Evolutionary conservation across 805 yeast genomes (phyloP).

Genomic region (Hanseniaspora opuntiae): DNA sequence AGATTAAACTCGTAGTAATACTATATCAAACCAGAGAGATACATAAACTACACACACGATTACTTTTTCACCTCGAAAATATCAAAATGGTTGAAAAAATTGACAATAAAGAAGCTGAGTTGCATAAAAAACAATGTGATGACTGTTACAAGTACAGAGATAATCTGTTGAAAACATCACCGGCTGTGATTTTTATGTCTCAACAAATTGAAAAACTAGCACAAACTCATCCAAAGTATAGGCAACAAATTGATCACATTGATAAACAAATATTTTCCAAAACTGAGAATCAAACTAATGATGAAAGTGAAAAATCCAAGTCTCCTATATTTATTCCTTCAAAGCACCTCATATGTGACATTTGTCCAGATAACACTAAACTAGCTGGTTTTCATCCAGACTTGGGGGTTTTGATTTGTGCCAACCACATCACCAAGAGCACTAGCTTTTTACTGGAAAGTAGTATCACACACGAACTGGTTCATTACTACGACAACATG

Average conservation of each 20-base stretch:
- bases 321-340: conserved; percentile 18
- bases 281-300: background rate
- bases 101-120: background rate
- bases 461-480: conserved; percentile 78
- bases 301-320: background rate
- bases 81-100: background rate
- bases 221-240: conserved; percentile 13
- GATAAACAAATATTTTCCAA: conserved; percentile 18
- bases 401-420: conserved; percentile 72
- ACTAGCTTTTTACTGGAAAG: conserved; percentile 78
- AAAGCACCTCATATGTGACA: conserved; percentile 57
- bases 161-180: conserved; percentile 70
- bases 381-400: conserved; percentile 93
- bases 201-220: conserved; percentile 61
- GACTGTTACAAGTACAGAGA: conserved; percentile 62
- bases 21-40: too few relatives aligned
- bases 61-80: too few relatives aligned
- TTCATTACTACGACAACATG: conserved; percentile 84
- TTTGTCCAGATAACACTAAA: conserved; percentile 61
- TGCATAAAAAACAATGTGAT: conserved; percentile 42
- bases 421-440: conserved; percentile 48
- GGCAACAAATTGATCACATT: conserved; percentile 11
- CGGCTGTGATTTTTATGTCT: conserved; percentile 74
- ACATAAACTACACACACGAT: too few relatives aligned
- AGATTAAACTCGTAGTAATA: too few relatives aligned